Evolutionary conservation across 2,329 filamentous ascomycete species (phyloP), one percentile per base, ranked within the genome.

Genomic region (Venturia carpophila): DNA sequence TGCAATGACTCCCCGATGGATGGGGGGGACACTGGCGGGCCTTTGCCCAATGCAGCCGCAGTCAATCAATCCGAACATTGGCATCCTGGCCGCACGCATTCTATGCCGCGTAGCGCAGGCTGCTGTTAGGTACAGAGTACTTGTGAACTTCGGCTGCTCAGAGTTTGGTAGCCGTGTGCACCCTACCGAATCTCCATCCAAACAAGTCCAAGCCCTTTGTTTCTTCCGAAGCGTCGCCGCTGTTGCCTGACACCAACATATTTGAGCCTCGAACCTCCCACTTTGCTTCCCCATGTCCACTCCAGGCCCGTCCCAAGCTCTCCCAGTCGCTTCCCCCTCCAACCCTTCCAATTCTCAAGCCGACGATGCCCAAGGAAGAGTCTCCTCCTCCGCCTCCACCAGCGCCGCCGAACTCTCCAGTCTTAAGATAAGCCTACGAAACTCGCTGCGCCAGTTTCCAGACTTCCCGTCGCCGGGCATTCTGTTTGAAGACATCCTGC

Each of bases 401-500:
- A 65, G 78, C 76, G 66, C 76, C 76, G 66, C 76, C 76, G 81
- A 86, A 84, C 80, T 83, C 79, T 71, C 81, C 79, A 75, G 77
- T 84, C 84, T 87, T 83, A 84, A 84, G 77, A 79, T 83, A 79
- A 88, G 76, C 78, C 83, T 92, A 82, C 82, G 87, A 74, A 78
- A 79, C 70, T 85, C 88, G 67, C 85, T 97, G 71, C 90, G 90
- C 77, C 87, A 92, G 76, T 96, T 91, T 80, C 86, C 87, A 73
- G 91, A 97, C 82, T 97, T 97, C 80, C 93, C 93, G 67, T 87
- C 89, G 69, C 87, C 89, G 58, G 93, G 94, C 76, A 93, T 99
- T 74, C 83, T 96, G 73, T 99, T 99, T 79, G 91, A 97, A 80
- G 94, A 99, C 76, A 97, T 99, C 79, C 88, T 99, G 77, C 94